Percentiles rank a stretch among this genome's conserved stretches.
These are phyloP conservation scores for Penicillium pulvis DNA, from an alignment of 495 filamentous ascomycete genomes.

Conservation along the genomic window DNA sequence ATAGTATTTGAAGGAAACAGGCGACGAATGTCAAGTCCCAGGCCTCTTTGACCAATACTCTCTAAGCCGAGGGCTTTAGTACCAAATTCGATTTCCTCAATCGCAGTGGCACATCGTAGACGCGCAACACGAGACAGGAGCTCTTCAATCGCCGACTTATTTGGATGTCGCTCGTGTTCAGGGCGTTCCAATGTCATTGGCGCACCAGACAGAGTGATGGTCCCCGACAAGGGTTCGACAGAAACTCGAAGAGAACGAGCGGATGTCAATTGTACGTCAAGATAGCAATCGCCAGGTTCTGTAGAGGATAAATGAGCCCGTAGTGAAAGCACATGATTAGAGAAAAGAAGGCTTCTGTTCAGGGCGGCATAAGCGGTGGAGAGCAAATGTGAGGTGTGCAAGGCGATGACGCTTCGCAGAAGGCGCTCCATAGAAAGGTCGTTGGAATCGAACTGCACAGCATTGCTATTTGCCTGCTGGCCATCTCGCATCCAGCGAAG, in stretches of 20 bases:
- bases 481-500: constrained; percentile 85
- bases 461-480: constrained; percentile 65
- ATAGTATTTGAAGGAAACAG: constrained; percentile 62
- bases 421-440: constrained; percentile 72
- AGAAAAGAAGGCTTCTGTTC: constrained; percentile 57
- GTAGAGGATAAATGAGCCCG: constrained; percentile 53
- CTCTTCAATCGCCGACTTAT: constrained; percentile 55
- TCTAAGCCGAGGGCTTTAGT: constrained; percentile 65
- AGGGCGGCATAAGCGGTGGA: constrained; percentile 60
- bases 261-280: constrained; percentile 68
- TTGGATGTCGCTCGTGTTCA: constrained; percentile 38
- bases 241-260: constrained; percentile 58
- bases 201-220: constrained; percentile 38
- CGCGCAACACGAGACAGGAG: constrained; percentile 53
- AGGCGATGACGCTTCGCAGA: constrained; percentile 70
- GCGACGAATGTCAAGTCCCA: constrained; percentile 58
- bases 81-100: constrained; percentile 64
- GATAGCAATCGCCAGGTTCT: constrained; percentile 63
- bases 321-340: constrained; percentile 55
- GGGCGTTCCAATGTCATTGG: constrained; percentile 49
- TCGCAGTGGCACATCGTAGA: constrained; percentile 58
- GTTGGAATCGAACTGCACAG: constrained; percentile 64
- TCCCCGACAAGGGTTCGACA: constrained; percentile 65
- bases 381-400: constrained; percentile 70
- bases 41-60: constrained; percentile 52